These are phyloP conservation scores for Penicillium sp. DNA, from an alignment of 2,329 filamentous ascomycete species.

Conservation along the genomic window DNA sequence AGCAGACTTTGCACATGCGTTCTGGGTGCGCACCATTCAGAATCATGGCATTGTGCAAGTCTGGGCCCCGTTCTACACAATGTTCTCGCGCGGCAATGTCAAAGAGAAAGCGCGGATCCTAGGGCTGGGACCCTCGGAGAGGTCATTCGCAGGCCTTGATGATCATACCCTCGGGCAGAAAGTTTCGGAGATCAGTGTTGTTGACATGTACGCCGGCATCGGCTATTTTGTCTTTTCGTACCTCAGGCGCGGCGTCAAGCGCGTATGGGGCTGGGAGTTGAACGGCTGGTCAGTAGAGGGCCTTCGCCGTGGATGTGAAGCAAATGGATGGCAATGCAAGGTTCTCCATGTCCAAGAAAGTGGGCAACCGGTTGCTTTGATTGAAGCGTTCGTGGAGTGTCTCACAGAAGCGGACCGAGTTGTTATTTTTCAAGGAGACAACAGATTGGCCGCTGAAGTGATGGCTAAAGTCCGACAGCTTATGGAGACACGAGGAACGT, in stretches of 20 bases:
- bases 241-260: slow-evolving; percentile 62
- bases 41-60: slow-evolving; percentile 74
- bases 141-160: slow-evolving; percentile 35
- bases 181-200: slow-evolving; percentile 39
- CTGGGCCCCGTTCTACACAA: slow-evolving; percentile 87
- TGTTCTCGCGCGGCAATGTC: slow-evolving; percentile 91
- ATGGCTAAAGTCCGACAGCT: slow-evolving; percentile 33
- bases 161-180: slow-evolving; percentile 25
- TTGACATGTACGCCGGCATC: slow-evolving; percentile 89
- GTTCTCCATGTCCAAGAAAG: slow-evolving; percentile 50
- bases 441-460: slow-evolving; percentile 52
- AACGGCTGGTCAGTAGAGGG: slow-evolving; percentile 88
- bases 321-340: slow-evolving; percentile 63
- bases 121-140: slow-evolving; percentile 31
- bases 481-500: slow-evolving; percentile 32
- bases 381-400: slow-evolving; percentile 34
- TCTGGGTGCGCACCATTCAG: slow-evolving; percentile 78
- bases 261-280: slow-evolving; percentile 83
- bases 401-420: slow-evolving; percentile 53
- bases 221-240: slow-evolving; percentile 93
- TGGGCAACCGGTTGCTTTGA: slow-evolving; percentile 17
- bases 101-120: slow-evolving; percentile 81
- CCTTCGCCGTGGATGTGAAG: slow-evolving; percentile 68
- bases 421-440: slow-evolving; percentile 68
- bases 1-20: slow-evolving; percentile 61